Percentiles rank a stretch among this genome's conserved stretches.
Conservation (phyloP, 176 grass and related monocot species). For the Eremochloa ophiuroides region DNA sequence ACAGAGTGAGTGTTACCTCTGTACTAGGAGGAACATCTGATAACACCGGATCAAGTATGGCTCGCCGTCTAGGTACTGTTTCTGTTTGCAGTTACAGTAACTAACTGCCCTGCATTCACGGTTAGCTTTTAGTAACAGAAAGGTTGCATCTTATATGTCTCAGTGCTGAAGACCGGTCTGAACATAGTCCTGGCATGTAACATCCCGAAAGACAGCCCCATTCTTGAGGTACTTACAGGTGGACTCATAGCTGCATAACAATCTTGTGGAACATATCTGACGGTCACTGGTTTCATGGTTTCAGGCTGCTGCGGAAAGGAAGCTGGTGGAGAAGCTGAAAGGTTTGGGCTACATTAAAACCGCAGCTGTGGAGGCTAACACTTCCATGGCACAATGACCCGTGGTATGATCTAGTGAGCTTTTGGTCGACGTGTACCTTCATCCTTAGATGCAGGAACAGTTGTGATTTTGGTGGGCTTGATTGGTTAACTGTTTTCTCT, state of each 20-base stretch:
- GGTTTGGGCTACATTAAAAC: constrained; percentile 55
- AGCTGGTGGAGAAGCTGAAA: constrained; percentile 75
- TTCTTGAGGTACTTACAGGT: constrained; percentile 60
- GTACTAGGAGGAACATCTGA: constrained; percentile 81
- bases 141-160: constrained; percentile 26
- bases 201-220: constrained; percentile 82
- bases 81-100: not conserved
- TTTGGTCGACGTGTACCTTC: not conserved
- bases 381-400: not conserved
- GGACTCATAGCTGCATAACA: not conserved
- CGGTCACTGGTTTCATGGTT: constrained; percentile 2
- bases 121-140: not conserved
- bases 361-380: constrained; percentile 7
- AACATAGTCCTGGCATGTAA: constrained; percentile 80
- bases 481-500: not conserved
- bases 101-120: not conserved
- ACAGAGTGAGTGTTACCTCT: constrained; percentile 65
- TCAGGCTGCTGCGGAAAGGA: constrained; percentile 79
- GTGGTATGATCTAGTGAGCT: not conserved
- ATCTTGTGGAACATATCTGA: not conserved
- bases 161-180: constrained; percentile 78
- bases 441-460: not conserved
- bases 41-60: constrained; percentile 83
- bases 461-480: not conserved
- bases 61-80: constrained; percentile 60